Conservation (phyloP, 805 yeast species). For the Suhomyces prunicola region DNA sequence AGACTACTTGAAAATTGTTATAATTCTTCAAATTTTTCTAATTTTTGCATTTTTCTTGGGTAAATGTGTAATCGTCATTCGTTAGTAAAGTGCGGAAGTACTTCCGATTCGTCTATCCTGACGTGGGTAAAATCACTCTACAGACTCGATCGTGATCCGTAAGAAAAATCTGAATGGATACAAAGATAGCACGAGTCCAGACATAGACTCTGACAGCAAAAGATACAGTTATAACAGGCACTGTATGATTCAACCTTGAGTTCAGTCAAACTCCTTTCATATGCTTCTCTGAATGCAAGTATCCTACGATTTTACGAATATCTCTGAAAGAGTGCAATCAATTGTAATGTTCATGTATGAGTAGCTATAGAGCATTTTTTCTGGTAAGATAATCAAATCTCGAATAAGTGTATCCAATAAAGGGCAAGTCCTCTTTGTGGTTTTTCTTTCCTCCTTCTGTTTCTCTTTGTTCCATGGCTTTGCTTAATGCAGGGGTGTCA, state of each 20-base stretch:
- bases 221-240: no score
- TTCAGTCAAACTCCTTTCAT: not conserved
- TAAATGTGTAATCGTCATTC: not conserved
- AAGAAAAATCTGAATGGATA: no score
- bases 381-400: constrained; percentile 89
- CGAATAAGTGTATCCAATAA: constrained; percentile 95
- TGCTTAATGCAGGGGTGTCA: constrained; percentile 62
- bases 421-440: constrained; percentile 86
- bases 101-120: no score
- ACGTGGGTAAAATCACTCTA: no score
- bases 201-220: no score
- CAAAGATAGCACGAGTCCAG: no score
- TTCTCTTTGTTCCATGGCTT: constrained; percentile 64
- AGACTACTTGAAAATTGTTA: not conserved
- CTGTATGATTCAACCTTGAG: not conserved
- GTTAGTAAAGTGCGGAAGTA: not conserved
- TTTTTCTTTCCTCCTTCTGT: constrained; percentile 45
- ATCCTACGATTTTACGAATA: not conserved
- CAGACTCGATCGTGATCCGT: no score
- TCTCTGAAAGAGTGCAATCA: not conserved
- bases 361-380: constrained; percentile 50
- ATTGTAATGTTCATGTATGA: not conserved
- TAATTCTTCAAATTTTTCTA: not conserved
- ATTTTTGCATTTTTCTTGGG: not conserved
- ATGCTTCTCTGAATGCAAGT: not conserved